Base-by-base conservation (phyloP, 371 early-diverging fungal genomes). In the Paraphysoderma sedebokerense region DNA sequence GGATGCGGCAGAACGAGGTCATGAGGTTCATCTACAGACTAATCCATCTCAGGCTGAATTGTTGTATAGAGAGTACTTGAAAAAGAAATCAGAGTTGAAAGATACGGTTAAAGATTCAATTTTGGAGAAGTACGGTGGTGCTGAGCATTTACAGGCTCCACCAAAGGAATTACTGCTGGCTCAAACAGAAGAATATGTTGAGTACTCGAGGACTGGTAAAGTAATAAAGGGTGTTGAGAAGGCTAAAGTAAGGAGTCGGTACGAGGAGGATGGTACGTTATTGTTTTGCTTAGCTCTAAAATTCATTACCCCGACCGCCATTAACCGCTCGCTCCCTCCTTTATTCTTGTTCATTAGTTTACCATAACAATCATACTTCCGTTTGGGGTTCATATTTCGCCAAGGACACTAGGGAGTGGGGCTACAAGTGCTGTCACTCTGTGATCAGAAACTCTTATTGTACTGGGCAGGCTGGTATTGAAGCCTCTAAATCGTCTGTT, bases 341-440 rank as follows among this genome's bases (percentile, higher is more conserved):
- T 54, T 38, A 38, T 49, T 47, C 31, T 36, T 22, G 24, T 48
- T 45, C 39, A 46, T 27, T 51, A 72, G 79, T 82, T 17, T 71
- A 58, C 50, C 67, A 62, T 50, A 67, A 78, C 55, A 93, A 93
- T 56, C 98, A 97, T 61, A 76, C 74, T 4, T 56, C 79, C 13
- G 79, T 92, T 7, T 97, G 87, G 88, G 98, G 96, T 0, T 89
- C 90, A 13, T 97, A 74, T 56, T 93, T 92, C 92, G 62, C 70
- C n/a, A 83, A 87, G 57, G 92, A 90, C 23, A n/a, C n/a, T n/a
- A n/a, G n/a, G n/a, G 68, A 76, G 38, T 95, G 96, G 98, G 98
- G 98, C 23, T 97, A 89, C 61, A 72, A 76, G 36, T 97, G 98
- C 60, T 97, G 95, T 58, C 79, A 81, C 34, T 72, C 81, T 0